Percentiles rank a stretch among this genome's conserved stretches.
Conservation (phyloP, 805 yeast genomes). For the Lipomyces orientalis region DNA sequence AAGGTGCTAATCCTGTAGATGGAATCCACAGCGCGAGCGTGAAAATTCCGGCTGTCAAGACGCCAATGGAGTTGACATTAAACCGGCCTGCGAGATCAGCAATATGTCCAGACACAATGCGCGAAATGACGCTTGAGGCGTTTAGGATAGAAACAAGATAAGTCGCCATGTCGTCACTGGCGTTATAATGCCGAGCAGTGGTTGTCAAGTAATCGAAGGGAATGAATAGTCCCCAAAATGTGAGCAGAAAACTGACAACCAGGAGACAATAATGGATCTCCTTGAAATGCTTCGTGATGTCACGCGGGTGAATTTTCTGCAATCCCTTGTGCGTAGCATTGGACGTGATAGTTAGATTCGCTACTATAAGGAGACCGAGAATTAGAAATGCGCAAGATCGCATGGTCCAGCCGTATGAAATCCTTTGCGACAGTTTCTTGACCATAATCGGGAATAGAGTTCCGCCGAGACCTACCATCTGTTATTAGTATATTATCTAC, state of each 20-base stretch:
- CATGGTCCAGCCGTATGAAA: conserved; percentile 60
- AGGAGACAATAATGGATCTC: conserved; percentile 25
- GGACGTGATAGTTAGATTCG: conserved; percentile 39
- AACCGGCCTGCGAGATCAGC: conserved; percentile 63
- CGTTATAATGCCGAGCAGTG: conserved; percentile 40
- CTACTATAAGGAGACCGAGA: conserved; percentile 40
- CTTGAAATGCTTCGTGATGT: conserved; percentile 14
- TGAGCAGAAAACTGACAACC: conserved; percentile 38
- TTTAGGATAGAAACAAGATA: conserved; percentile 27
- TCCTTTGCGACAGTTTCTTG: conserved; percentile 1
- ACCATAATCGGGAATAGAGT: conserved; percentile 56
- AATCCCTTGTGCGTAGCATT: conserved; percentile 32
- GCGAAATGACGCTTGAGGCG: conserved; percentile 50
- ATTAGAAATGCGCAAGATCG: conserved; percentile 57
- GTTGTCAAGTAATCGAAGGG: conserved; percentile 45
- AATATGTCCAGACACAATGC: conserved; percentile 58
- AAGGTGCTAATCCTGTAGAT: conserved; percentile 51
- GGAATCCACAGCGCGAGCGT: conserved; percentile 69
- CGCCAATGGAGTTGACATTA: conserved; percentile 58
- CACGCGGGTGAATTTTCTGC: neutral
- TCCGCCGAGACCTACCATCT: conserved; percentile 50
- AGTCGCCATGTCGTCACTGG: conserved; percentile 23
- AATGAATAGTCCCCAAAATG: conserved; percentile 43
- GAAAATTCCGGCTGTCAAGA: conserved; percentile 52
- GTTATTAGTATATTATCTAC: no score